Evolutionary conservation across 2,329 filamentous ascomycete genomes (phyloP).

Genomic region (Alternaria hordeiaustralica): DNA sequence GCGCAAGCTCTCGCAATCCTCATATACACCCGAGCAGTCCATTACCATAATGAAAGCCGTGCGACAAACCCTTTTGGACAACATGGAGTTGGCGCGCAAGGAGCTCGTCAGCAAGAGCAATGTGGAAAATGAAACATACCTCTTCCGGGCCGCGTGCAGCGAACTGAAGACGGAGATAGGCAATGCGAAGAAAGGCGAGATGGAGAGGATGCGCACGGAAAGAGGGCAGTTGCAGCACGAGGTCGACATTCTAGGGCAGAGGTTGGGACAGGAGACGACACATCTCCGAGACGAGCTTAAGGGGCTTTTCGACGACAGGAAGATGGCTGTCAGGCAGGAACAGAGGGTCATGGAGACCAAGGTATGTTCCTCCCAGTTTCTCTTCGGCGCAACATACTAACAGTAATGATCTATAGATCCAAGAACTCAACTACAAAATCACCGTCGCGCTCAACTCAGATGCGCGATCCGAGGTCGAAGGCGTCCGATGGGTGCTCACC

Average conservation of each 20-base stretch:
- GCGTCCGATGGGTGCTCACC: constrained; percentile 82
- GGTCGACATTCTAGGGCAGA: constrained; percentile 88
- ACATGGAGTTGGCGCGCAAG: constrained; percentile 80
- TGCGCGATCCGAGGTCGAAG: constrained; percentile 89
- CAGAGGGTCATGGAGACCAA: constrained; percentile 84
- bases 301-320: constrained; percentile 94
- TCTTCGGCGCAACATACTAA: not conserved
- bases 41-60: constrained; percentile 93
- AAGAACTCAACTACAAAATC: constrained; percentile 96
- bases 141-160: constrained; percentile 92
- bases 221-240: constrained; percentile 89
- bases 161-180: constrained; percentile 88
- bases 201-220: constrained; percentile 83
- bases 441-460: constrained; percentile 89
- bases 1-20: constrained; percentile 73
- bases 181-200: constrained; percentile 75
- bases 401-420: constrained; percentile 64
- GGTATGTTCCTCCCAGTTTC: constrained; percentile 51
- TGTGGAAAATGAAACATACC: constrained; percentile 92
- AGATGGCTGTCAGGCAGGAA: constrained; percentile 88
- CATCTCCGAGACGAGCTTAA: constrained; percentile 89
- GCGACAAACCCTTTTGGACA: constrained; percentile 74
- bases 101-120: constrained; percentile 88
- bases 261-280: constrained; percentile 80
- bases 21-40: constrained; percentile 76